Evolutionary conservation across 345 rosid species (phyloP), one percentile per base, ranked within the genome.

Genomic region (Hirschfeldia incana): DNA sequence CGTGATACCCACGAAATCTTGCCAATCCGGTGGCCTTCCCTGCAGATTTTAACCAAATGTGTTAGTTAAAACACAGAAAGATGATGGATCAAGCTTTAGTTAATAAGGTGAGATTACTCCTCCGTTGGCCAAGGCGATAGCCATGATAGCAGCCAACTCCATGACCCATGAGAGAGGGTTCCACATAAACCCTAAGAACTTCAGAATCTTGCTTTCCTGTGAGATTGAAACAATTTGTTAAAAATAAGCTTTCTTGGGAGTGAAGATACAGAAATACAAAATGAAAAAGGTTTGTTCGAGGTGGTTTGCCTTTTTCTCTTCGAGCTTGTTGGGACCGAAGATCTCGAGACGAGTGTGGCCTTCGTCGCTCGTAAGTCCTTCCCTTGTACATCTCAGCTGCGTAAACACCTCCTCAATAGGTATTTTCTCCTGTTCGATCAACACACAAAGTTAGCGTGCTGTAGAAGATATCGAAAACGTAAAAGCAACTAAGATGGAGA

Each of bases 11-110:
- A 88, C 59, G 74, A 92, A 90, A 77, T 92, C 97, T 76, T 92
- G 97, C 97, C 97, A 92, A 65, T 92, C 97, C 15, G 97, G 97
- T 49, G 93, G 94, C 81, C 86, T 79, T n/a, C 93, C 94, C 97
- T 92, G 86, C 79, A 82, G 53, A 49, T 51, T 13, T 27, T 44
- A 15, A 7, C 44, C 3, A 61, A 73, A 37, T 12, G 15, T 8
- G 12, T 34, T 8, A 37, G 12, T 34, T 21, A 21, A 29, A 28
- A 5, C 10, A 21, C 9, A 39, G 49, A 78, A 53, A 77, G 26
- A 69, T 49, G 36, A 62, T 69, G 15, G 70, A 12, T 13, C 32
- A 0, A 4, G 49, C 4, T 10, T 42, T 0, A 21, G 15, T 4
- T 51, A 30, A 63, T 5, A 78, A 16, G 32, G 67, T 2, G 51